phyloP scores from a whole-genome alignment of 1,284 basidiomycete genomes.

The Retiboletus fuscus region DNA sequence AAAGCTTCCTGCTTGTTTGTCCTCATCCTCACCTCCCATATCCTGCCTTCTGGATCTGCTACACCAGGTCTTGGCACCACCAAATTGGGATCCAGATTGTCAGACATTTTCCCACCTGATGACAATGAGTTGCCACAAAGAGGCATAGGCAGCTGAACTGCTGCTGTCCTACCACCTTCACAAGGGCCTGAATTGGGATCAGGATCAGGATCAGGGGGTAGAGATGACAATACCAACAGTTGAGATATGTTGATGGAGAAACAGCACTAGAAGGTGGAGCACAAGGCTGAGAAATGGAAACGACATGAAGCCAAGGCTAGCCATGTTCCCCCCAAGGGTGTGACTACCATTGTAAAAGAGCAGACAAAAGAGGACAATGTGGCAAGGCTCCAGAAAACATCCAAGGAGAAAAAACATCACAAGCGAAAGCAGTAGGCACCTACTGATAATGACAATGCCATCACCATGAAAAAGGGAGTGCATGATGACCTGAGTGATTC shows the following conservation, averaged over 20 bases:
- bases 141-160: constrained; percentile 42
- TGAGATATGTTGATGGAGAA: constrained; percentile 27
- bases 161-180: constrained; percentile 51
- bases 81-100: constrained; percentile 38
- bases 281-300: constrained; percentile 43
- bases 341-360: not conserved
- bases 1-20: too few relatives aligned
- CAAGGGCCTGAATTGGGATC: not conserved
- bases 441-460: not conserved
- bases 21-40: constrained; percentile 51
- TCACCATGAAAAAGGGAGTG: not conserved
- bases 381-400: not conserved
- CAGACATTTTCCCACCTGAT: constrained; percentile 32
- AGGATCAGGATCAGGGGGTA: not conserved
- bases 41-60: constrained; percentile 21
- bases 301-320: constrained; percentile 24
- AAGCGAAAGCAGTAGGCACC: constrained; percentile 11
- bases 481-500: not conserved
- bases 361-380: not conserved
- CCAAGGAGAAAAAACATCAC: constrained; percentile 28
- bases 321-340: too few relatives aligned
- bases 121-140: constrained; percentile 23
- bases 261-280: constrained; percentile 30
- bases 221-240: not conserved
- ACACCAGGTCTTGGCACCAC: constrained; percentile 28